These are phyloP conservation scores for Vigna reflexopilosa DNA, from an alignment of 306 rosid genomes.

Conservation along the genomic window DNA sequence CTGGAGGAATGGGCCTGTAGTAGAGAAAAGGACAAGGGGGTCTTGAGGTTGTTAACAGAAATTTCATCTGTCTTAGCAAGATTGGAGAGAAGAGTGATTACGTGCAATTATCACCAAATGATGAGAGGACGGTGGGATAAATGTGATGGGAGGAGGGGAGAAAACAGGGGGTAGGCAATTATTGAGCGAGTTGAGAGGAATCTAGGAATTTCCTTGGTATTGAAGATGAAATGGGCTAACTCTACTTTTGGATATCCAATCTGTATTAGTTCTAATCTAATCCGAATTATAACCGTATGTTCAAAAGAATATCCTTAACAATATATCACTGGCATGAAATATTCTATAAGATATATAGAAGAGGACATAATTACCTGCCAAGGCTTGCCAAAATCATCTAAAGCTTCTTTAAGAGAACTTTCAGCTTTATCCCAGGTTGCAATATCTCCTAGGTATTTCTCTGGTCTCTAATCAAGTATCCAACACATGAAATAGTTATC, in stretches of 20 bases:
- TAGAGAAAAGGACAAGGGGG: background rate
- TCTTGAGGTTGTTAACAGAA: background rate
- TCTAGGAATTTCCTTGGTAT: background rate
- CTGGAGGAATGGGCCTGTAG: background rate
- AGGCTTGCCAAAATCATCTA: slow-evolving; percentile 83
- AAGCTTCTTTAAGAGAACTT: slow-evolving; percentile 81
- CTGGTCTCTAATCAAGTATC: slow-evolving; percentile 73
- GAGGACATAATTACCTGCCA: slow-evolving; percentile 73
- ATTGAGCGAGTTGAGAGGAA: background rate
- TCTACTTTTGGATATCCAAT: background rate
- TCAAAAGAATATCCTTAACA: slow-evolving; percentile 26
- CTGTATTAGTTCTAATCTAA: background rate
- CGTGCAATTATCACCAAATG: background rate
- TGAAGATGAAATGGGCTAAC: slow-evolving; percentile 4
- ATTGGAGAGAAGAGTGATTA: background rate
- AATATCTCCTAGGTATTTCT: slow-evolving; percentile 78
- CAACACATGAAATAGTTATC: slow-evolving; percentile 22
- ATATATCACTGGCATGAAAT: slow-evolving; percentile 11
- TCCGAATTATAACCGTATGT: slow-evolving; percentile 1
- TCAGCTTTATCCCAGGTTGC: slow-evolving; percentile 96
- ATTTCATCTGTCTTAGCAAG: background rate
- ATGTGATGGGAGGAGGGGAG: background rate
- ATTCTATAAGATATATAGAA: background rate
- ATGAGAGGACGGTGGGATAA: background rate
- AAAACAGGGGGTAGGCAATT: background rate